phyloP scores from a whole-genome alignment of 2,329 filamentous ascomycete species.

The Arthroderma uncinatum region DNA sequence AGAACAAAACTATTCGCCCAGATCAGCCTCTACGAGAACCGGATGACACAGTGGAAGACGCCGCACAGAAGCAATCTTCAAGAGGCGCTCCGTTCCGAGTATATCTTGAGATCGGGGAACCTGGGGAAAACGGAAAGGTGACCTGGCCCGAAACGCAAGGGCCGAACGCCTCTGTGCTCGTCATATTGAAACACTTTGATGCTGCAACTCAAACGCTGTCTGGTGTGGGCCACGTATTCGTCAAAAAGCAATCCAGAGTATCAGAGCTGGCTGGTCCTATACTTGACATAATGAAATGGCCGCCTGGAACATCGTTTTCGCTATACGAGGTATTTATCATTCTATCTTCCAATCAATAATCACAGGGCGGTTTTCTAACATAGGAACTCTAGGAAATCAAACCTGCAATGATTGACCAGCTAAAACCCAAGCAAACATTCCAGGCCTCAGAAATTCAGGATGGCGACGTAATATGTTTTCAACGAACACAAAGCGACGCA shows the following conservation, averaged over 20 bases:
- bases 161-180: slow-evolving; percentile 52
- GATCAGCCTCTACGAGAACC: slow-evolving; percentile 75
- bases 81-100: slow-evolving; percentile 58
- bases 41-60: slow-evolving; percentile 67
- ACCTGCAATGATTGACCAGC: slow-evolving; percentile 86
- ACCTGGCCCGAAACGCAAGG: slow-evolving; percentile 48
- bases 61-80: slow-evolving; percentile 55
- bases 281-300: slow-evolving; percentile 74
- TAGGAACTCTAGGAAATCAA: slow-evolving; percentile 63
- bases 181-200: slow-evolving; percentile 92
- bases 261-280: slow-evolving; percentile 72
- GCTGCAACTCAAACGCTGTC: slow-evolving; percentile 60
- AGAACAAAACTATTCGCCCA: slow-evolving; percentile 91
- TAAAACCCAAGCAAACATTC: slow-evolving; percentile 83
- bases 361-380: slow-evolving; percentile 15
- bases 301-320: slow-evolving; percentile 57
- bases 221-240: slow-evolving; percentile 75
- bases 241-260: slow-evolving; percentile 77
- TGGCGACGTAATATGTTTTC: slow-evolving; percentile 93
- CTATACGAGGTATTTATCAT: slow-evolving; percentile 59
- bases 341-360: not conserved
- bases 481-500: slow-evolving; percentile 46
- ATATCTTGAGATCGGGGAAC: slow-evolving; percentile 71
- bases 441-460: slow-evolving; percentile 91
- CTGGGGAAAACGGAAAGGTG: slow-evolving; percentile 57